Conservation (phyloP, 2,329 filamentous ascomycete genomes). For the Cephalotrichum gorgonifer region DNA sequence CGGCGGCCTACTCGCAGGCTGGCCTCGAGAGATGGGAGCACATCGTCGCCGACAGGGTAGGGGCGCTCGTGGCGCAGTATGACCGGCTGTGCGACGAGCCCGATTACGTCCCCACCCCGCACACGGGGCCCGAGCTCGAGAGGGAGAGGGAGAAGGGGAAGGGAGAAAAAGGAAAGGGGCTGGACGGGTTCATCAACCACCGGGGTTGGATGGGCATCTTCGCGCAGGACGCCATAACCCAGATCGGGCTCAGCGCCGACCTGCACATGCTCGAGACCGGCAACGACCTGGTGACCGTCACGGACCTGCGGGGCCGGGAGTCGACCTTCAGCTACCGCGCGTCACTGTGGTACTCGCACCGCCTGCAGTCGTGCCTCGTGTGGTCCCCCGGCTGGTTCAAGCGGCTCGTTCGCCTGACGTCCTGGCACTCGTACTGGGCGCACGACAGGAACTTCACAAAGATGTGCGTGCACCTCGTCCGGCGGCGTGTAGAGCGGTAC, state of each 20-base stretch:
- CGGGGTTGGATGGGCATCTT: neutral
- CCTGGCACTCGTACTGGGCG: neutral
- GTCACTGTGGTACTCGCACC: neutral
- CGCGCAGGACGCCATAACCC: neutral
- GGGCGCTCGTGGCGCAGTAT: neutral
- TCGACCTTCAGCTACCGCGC: neutral
- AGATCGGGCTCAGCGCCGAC: neutral
- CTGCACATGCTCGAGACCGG: neutral
- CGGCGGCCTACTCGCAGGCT: neutral
- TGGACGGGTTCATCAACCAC: neutral
- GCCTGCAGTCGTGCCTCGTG: neutral
- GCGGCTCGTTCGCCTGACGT: neutral
- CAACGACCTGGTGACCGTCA: neutral
- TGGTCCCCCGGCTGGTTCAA: neutral
- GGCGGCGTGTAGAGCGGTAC: slow-evolving; percentile 10
- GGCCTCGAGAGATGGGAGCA: neutral
- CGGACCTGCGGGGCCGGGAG: too few relatives aligned
- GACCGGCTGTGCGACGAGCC: neutral
- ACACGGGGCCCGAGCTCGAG: neutral
- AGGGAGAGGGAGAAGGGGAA: too few relatives aligned
- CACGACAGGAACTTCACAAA: neutral
- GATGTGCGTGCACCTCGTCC: slow-evolving; percentile 31
- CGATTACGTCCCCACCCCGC: neutral
- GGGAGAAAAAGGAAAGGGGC: too few relatives aligned
- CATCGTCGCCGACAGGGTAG: neutral